Conservation (phyloP, 1,284 basidiomycete species). For the Ustilago hordei region DNA sequence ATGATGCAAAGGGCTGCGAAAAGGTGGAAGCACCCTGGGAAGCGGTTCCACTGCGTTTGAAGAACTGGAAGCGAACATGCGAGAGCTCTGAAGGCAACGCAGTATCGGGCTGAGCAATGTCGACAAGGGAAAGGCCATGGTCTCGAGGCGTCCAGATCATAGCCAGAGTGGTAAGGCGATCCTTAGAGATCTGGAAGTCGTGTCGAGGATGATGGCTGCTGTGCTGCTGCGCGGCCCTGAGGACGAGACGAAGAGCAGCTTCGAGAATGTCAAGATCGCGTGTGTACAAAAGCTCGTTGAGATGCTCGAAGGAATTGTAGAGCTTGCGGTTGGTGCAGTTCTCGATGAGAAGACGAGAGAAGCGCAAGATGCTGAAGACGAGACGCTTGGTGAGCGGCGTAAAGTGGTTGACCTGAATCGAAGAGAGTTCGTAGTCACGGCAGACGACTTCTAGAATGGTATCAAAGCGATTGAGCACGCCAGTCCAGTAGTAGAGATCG, state of each 20-base stretch:
- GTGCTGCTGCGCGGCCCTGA: constrained; percentile 94
- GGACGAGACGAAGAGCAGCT: constrained; percentile 83
- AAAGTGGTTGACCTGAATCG: constrained; percentile 79
- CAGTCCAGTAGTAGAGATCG: constrained; percentile 96
- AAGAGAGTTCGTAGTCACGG: constrained; percentile 76
- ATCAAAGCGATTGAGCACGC: constrained; percentile 95
- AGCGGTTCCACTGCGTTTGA: constrained; percentile 58
- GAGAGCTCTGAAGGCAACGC: constrained; percentile 65
- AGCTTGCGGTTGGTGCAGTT: constrained; percentile 98
- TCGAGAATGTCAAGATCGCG: constrained; percentile 90
- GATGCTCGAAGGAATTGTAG: constrained; percentile 95
- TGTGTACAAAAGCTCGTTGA: constrained; percentile 88
- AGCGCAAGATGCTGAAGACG: constrained; percentile 84
- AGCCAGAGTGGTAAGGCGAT: constrained; percentile 62
- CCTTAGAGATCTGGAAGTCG: constrained; percentile 59
- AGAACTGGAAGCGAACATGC: constrained; percentile 71
- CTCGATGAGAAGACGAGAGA: constrained; percentile 89
- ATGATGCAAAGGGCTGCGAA: constrained; percentile 14
- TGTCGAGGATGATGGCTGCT: constrained; percentile 71
- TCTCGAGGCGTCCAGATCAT: constrained; percentile 65
- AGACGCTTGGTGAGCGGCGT: constrained; percentile 80
- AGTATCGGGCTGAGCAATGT: constrained; percentile 67
- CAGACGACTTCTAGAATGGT: constrained; percentile 84
- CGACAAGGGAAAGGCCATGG: constrained; percentile 70
- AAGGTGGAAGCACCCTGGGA: constrained; percentile 22